Conservation (phyloP, 192 early-diverging fungal species). For the Coemansia umbellata region DNA sequence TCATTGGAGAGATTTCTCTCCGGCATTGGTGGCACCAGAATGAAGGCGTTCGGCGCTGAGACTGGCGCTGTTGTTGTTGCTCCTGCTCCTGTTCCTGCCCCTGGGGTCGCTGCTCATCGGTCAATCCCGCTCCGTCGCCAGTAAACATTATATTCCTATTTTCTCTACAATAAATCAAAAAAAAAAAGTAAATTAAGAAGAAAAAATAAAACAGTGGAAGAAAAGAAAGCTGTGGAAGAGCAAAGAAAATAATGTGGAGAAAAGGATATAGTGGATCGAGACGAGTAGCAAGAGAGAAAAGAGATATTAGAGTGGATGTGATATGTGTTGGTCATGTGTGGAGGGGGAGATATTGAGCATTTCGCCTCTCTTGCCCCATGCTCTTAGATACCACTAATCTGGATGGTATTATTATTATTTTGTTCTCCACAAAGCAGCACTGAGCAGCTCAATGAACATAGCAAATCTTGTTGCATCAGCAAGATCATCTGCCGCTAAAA, state of each 20-base stretch:
- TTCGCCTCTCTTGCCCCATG: too few relatives aligned
- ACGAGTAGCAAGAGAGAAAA: too few relatives aligned
- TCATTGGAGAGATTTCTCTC: conserved; percentile 59
- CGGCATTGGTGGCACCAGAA: conserved; percentile 68
- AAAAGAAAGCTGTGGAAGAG: neutral
- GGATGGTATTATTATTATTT: too few relatives aligned
- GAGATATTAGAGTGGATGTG: too few relatives aligned
- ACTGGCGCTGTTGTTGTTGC: neutral
- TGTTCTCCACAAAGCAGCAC: too few relatives aligned
- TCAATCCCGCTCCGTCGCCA: conserved; percentile 3
- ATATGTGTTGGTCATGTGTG: too few relatives aligned
- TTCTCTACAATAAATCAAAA: neutral
- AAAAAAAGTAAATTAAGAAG: neutral
- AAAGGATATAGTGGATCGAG: too few relatives aligned
- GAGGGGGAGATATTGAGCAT: too few relatives aligned
- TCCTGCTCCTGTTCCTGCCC: neutral
- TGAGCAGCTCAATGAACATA: too few relatives aligned
- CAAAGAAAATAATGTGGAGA: conserved; percentile 1
- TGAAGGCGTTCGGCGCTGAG: conserved; percentile 3
- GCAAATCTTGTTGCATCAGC: too few relatives aligned
- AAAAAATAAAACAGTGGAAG: neutral
- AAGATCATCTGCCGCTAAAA: too few relatives aligned
- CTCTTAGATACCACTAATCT: too few relatives aligned
- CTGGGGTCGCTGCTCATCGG: conserved; percentile 2
- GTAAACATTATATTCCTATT: conserved; percentile 13